These are phyloP conservation scores for Periconia macrospinosa DNA, from an alignment of 2,329 filamentous ascomycete species.

Conservation along the genomic window DNA sequence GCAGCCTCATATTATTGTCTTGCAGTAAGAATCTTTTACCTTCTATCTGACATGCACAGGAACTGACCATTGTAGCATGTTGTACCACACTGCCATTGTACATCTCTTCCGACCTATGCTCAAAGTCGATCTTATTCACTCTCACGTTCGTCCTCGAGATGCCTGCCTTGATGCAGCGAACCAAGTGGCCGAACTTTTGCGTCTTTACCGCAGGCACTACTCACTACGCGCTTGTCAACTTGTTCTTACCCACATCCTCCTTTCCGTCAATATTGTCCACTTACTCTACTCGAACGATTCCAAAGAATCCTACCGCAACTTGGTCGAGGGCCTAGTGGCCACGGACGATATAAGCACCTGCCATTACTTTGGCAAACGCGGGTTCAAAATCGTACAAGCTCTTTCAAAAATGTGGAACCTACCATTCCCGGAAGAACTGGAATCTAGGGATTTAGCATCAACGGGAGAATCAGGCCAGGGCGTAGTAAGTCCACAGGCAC, in stretches of 20 bases:
- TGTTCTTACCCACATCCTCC: conserved; percentile 43
- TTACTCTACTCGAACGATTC: conserved; percentile 47
- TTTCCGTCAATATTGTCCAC: conserved; percentile 49
- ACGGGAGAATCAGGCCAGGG: conserved; percentile 8
- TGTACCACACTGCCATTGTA: conserved; percentile 70
- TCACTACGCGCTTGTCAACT: conserved; percentile 45
- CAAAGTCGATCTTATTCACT: conserved; percentile 61
- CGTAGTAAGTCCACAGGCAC: conserved; percentile 22
- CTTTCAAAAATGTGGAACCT: conserved; percentile 49
- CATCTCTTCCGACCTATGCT: conserved; percentile 76
- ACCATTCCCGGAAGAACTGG: conserved; percentile 43
- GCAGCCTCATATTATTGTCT: conserved; percentile 71
- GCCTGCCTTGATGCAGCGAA: conserved; percentile 60
- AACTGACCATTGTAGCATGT: conserved; percentile 51
- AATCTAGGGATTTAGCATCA: conserved; percentile 28
- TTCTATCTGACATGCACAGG: not conserved
- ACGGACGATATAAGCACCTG: conserved; percentile 48
- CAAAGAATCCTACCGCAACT: conserved; percentile 38
- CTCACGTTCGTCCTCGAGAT: conserved; percentile 64
- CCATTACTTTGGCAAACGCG: conserved; percentile 47
- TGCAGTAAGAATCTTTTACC: conserved; percentile 63
- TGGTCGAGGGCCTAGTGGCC: conserved; percentile 47
- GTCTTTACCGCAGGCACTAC: conserved; percentile 49
- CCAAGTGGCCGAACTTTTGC: conserved; percentile 46
- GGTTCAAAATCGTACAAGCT: conserved; percentile 47